Base-by-base conservation (phyloP, 805 yeast genomes). In the Groenewaldozyma tartarivorans region DNA sequence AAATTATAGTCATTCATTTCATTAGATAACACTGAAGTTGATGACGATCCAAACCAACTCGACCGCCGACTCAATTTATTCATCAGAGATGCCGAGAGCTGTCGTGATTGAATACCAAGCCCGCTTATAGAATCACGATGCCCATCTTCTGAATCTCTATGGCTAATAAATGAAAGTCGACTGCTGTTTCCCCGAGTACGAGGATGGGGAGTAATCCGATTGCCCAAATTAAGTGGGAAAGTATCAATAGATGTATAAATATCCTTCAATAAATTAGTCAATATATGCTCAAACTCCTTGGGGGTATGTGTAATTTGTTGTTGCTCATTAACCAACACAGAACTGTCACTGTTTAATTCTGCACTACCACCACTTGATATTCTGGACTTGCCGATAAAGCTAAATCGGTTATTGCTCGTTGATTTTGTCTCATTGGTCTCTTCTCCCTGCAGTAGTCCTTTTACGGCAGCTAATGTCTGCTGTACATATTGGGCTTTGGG, bases 401-500 rank as follows among this genome's bases (percentile, higher is more conserved):
- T 13, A 4, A 6, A 22, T 17, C 26, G 5, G 19, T 34, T 7
- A 24, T 9, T 7, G 11, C 7, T 3, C 17, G 7, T 13, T 19
- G 36, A 17, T 16, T 3, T 3, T 4, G 7, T 22, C 19, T 17
- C 36, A 34, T 16, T 4, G 19, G 46, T 16, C 15, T 36, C 46
- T 24, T 47, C 47, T 13, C 43, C 44, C 29, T 35, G 30, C 13
- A 46, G 42, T 17, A 48, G 44, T 31, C 15, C 37, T 27, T 27
- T 33, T 40, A 52, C 42, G 1, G 56, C 45, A 3, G 41, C 41
- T 27, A 50, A 37, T 1, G 56, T 52, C 22, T 50, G 48, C 20
- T 47, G 51, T 21, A 52, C 53, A 41, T 52, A 52, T 34, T 47
- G 51, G 2, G 51, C 72, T 66, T 53, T 58, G 61, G 48, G 33